Conservation (phyloP, 768 basidiomycete species). For the Naematelia aurantialba region DNA sequence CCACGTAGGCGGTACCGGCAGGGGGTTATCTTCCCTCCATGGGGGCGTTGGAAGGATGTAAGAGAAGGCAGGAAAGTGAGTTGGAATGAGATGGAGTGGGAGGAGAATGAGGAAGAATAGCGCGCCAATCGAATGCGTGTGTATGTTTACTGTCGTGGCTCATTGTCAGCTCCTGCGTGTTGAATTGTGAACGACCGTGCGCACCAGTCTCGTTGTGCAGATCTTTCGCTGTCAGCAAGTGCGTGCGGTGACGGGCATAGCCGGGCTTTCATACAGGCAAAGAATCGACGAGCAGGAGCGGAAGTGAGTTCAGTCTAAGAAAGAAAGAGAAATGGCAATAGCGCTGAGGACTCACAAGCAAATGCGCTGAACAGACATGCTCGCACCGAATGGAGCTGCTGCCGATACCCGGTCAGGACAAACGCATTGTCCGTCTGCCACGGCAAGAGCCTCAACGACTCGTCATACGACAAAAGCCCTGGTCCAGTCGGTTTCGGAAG, state of each 20-base stretch:
- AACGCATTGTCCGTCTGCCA: slow-evolving; percentile 49
- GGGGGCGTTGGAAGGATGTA: slow-evolving; percentile 8
- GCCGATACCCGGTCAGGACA: slow-evolving; percentile 41
- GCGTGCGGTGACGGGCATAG: slow-evolving; percentile 1
- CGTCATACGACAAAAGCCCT: slow-evolving; percentile 30
- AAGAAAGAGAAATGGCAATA: background rate
- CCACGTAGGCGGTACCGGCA: slow-evolving; percentile 56
- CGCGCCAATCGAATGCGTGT: slow-evolving; percentile 72
- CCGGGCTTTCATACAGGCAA: too few species aligned
- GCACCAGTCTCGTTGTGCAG: slow-evolving; percentile 48
- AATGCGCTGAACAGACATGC: slow-evolving; percentile 36
- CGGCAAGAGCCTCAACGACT: slow-evolving; percentile 30
- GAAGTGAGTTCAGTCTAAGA: too few species aligned
- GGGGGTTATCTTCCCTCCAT: slow-evolving; percentile 7
- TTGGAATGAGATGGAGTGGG: slow-evolving; percentile 54
- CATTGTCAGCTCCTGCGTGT: slow-evolving; percentile 4
- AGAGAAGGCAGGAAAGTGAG: slow-evolving; percentile 25
- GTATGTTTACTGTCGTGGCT: slow-evolving; percentile 69
- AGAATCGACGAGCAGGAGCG: too few species aligned
- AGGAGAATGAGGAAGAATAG: slow-evolving; percentile 59
- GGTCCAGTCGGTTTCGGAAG: background rate
- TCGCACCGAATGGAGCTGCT: slow-evolving; percentile 22
- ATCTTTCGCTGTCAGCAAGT: slow-evolving; percentile 23
- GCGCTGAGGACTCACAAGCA: slow-evolving; percentile 25
- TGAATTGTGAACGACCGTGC: too few species aligned